Conservation (phyloP, 2,329 filamentous ascomycete species). For the Hypoxylon sp. region DNA sequence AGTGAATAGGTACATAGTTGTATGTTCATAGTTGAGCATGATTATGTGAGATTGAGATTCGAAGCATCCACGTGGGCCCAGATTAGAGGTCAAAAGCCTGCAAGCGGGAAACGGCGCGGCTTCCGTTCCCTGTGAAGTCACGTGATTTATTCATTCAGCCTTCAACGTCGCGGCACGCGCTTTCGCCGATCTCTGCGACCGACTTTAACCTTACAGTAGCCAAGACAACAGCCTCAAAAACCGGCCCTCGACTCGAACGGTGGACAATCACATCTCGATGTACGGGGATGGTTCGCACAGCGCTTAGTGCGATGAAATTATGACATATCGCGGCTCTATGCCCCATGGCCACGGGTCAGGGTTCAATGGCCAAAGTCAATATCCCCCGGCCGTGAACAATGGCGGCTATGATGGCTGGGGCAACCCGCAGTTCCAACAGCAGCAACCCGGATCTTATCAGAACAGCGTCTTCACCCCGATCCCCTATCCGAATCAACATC, state of each 20-base stretch:
- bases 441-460: too few relatives aligned
- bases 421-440: slow-evolving; percentile 44
- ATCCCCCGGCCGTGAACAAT: slow-evolving; percentile 43
- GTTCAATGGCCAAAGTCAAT: slow-evolving; percentile 48
- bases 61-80: slow-evolving; percentile 18
- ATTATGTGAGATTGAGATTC: slow-evolving; percentile 20
- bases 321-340: slow-evolving; percentile 53
- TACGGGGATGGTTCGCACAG: slow-evolving; percentile 38
- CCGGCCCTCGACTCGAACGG: slow-evolving; percentile 1
- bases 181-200: slow-evolving; percentile 21
- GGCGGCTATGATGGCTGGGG: slow-evolving; percentile 48
- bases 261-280: slow-evolving; percentile 5
- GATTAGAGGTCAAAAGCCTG: slow-evolving; percentile 1
- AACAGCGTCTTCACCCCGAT: slow-evolving; percentile 38
- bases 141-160: slow-evolving; percentile 30
- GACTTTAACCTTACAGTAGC: slow-evolving; percentile 11
- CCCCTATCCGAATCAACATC: slow-evolving; percentile 45
- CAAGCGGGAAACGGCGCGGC: neutral
- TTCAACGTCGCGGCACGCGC: slow-evolving; percentile 42
- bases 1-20: slow-evolving; percentile 1
- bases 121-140: slow-evolving; percentile 10
- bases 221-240: slow-evolving; percentile 15
- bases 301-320: slow-evolving; percentile 49
- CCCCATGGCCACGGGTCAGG: slow-evolving; percentile 51
- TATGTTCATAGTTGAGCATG: neutral